These are phyloP conservation scores for Kluyveromyces lactis DNA, from an alignment of 805 yeast genomes.

Conservation along the genomic window DNA sequence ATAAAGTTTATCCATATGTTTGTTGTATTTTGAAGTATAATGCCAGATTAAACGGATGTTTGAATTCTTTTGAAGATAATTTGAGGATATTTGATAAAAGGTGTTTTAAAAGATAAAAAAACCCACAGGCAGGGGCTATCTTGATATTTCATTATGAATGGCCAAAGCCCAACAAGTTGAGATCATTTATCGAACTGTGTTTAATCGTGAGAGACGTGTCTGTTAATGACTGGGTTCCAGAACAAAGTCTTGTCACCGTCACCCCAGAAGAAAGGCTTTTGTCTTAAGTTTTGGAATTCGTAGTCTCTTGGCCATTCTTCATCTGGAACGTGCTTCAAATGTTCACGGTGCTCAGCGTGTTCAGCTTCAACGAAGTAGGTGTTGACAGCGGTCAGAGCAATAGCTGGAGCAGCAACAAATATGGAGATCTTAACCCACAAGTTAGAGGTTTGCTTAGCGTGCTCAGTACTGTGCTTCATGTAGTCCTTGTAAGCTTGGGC, in stretches of 20 bases:
- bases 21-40: background rate
- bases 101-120: no score
- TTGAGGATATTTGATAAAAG: no score
- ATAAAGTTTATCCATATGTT: no score
- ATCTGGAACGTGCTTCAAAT: constrained; percentile 59
- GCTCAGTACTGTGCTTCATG: constrained; percentile 60
- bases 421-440: constrained; percentile 83
- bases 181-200: background rate
- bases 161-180: no score
- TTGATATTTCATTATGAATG: no score
- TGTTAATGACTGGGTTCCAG: constrained; percentile 92
- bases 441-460: constrained; percentile 66
- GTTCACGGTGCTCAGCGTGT: constrained; percentile 87
- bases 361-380: constrained; percentile 74
- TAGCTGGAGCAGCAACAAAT: constrained; percentile 76
- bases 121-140: no score
- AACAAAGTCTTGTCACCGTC: constrained; percentile 95
- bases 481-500: constrained; percentile 63
- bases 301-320: constrained; percentile 90
- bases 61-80: background rate
- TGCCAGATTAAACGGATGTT: constrained; percentile 1
- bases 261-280: constrained; percentile 93
- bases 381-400: constrained; percentile 67
- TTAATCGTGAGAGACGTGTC: constrained; percentile 51
- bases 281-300: constrained; percentile 86